phyloP scores from a whole-genome alignment of 345 rosid genomes.

The Pseudoturritis turrita region DNA sequence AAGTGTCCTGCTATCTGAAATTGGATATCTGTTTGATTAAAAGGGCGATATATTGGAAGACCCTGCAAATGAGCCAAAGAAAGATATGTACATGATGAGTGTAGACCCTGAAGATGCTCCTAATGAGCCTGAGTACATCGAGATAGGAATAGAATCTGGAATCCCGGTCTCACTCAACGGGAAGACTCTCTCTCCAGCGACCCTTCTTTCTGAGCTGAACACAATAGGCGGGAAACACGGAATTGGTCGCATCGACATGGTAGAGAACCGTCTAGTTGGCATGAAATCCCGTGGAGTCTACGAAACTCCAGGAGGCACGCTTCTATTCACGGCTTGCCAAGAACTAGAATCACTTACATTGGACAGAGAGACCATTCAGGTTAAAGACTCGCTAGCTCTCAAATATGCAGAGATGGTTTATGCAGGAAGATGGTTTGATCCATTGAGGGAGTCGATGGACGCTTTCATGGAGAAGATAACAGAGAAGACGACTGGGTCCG shows the following conservation, averaged over 20 bases:
- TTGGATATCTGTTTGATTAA: background rate
- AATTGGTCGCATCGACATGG: slow-evolving; percentile 85
- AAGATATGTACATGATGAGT: slow-evolving; percentile 93
- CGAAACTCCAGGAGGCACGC: slow-evolving; percentile 96
- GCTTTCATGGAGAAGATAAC: slow-evolving; percentile 86
- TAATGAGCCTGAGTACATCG: slow-evolving; percentile 65
- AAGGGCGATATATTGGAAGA: slow-evolving; percentile 96
- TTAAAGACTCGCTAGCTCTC: slow-evolving; percentile 71
- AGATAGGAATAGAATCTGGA: slow-evolving; percentile 70
- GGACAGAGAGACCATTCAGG: slow-evolving; percentile 77
- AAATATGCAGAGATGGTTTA: slow-evolving; percentile 90
- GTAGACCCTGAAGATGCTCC: slow-evolving; percentile 95
- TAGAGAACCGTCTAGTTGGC: slow-evolving; percentile 88
- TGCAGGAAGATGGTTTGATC: slow-evolving; percentile 96
- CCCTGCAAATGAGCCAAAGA: slow-evolving; percentile 85
- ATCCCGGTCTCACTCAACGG: slow-evolving; percentile 74
- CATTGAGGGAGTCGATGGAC: slow-evolving; percentile 73
- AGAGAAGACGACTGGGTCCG: slow-evolving; percentile 67
- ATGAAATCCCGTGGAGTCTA: slow-evolving; percentile 99
- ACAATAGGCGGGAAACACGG: slow-evolving; percentile 81
- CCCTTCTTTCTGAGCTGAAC: slow-evolving; percentile 66
- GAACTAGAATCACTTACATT: slow-evolving; percentile 86
- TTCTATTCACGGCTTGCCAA: slow-evolving; percentile 68
- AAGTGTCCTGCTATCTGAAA: background rate
- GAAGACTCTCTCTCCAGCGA: slow-evolving; percentile 63